Evolutionary conservation across 345 rosid species (phyloP), one percentile per base, ranked within the genome.

Genomic region (Linum trigynum): DNA sequence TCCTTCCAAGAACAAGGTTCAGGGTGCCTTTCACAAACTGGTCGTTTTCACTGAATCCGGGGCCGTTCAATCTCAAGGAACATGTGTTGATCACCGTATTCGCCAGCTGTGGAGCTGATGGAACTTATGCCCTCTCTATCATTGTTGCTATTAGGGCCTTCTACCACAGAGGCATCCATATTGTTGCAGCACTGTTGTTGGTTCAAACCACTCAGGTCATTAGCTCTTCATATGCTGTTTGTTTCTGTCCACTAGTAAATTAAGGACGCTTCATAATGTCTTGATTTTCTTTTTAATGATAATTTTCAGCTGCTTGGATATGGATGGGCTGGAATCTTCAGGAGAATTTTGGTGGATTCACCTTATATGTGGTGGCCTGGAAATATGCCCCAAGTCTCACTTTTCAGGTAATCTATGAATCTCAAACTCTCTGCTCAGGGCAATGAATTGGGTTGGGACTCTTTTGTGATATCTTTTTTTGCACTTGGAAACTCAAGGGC

Each of bases 61-160:
- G 86, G 59, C 89, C 85, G 17, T 84, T 82, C 70, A 84, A 78
- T 73, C 36, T 80, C 11, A 84, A 82, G 61, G 89, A 84, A 59
- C 86, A 82, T 64, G 85, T 80, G 78, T 23, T 23, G 32, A 23
- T 23, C 32, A 23, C 32, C 32, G 1, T 23, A 23, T 23, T 23
- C 32, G 32, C 83, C 2, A 78, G 72, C 60, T 58, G 81, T 0
- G 85, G 89, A 38, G 78, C 85, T 3, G 78, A 36, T 5, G 2
- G 56, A 3, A 79, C 72, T 14, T 77, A 72, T 61, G 83, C 89
- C 0, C 72, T 82, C 9, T 56, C 40, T 38, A 78, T 82, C 17
- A 68, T 82, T 39, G 79, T 85, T 23, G 72, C 77, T n/a, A 65
- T 79, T 50, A 75, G 69, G 66, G 83, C 80, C 0, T 82, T 82